Base-by-base conservation (phyloP, 257 asterid species). In the Pogostemon cablin region DNA sequence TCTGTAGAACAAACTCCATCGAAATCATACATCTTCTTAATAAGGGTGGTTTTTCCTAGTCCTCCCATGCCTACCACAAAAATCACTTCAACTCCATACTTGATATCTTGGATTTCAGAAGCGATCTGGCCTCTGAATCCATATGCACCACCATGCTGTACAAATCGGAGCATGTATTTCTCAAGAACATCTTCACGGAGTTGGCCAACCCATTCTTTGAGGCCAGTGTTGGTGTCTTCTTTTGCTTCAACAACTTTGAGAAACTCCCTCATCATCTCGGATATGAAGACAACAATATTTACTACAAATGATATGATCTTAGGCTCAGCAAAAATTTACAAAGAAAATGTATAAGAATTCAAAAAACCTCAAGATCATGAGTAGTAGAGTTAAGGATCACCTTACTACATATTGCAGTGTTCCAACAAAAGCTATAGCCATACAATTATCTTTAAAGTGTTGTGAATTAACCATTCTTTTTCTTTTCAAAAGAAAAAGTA, bases 191-290 rank as follows among this genome's bases (percentile, higher is more conserved):
- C 86, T 9, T 77, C 85, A 11, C 81, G 76, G 0, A 84, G 80
- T 65, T 79, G 84, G 3, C 43, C 57, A 11, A 78, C 40, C 86
- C 90, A 82, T 58, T 46, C 66, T 39, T 75, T 72, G 37, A 80
- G 72, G 6, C 25, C 25, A 20, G 25, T 20, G 25, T 20, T 40
- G 48, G 25, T 52, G 65, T 35, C 80, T 67, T 3, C 7, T 48
- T 15, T 81, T 84, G 39, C 63, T 78, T 60, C 84, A 4, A 80
- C 85, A 42, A 58, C 77, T 35, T 71, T 46, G 7, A 77, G 75
- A 34, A 85, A 78, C 6, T 71, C 77, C 53, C 56, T 76, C 79
- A 82, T 71, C 82, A 65, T 67, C 80, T 35, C 4, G 54, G 58
- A 82, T 80, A 9, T 32, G 25, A 20, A 20, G 25, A 20, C 0